Percentiles rank a stretch among this genome's conserved stretches.
phyloP scores from a whole-genome alignment of 495 filamentous ascomycete genomes.

The Aspergillus baeticus region DNA sequence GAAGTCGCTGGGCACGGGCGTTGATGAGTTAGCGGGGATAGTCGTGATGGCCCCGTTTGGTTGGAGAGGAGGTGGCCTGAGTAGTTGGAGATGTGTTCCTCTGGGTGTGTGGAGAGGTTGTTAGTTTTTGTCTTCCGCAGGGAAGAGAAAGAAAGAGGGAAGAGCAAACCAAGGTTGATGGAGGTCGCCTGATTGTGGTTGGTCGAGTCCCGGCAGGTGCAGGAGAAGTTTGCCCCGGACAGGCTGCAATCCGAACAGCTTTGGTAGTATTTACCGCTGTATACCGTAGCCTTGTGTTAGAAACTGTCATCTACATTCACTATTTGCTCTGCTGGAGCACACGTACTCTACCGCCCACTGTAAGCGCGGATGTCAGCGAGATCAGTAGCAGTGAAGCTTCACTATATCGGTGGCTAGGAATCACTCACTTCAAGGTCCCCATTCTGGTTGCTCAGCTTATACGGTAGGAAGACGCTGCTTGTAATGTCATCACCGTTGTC shows the following conservation, averaged over 20 bases:
- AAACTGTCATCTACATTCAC: too few relatives aligned
- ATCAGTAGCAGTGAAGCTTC: not conserved
- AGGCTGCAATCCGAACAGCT: not conserved
- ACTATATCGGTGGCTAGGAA: not conserved
- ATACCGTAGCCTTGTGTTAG: not conserved
- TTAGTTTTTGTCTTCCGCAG: too few relatives aligned
- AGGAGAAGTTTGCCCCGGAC: not conserved
- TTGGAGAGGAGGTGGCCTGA: constrained; percentile 7
- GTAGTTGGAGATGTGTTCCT: constrained; percentile 12
- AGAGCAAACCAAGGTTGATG: not conserved
- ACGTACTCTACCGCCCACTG: too few relatives aligned
- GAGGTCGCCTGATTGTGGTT: not conserved
- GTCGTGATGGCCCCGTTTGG: constrained; percentile 8
- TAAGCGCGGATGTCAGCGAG: too few relatives aligned
- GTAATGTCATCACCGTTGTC: constrained; percentile 1
- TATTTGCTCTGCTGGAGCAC: too few relatives aligned
- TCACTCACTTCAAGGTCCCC: not conserved
- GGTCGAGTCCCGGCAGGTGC: not conserved
- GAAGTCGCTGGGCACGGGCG: not conserved
- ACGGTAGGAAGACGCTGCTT: constrained; percentile 6
- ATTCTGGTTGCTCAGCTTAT: constrained; percentile 1
- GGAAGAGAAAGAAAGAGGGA: too few relatives aligned
- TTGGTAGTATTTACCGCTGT: not conserved
- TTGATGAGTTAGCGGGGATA: not conserved
- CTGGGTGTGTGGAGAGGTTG: too few relatives aligned